Conservation (phyloP, 768 basidiomycete species). For the Leucosporidium scottii region DNA sequence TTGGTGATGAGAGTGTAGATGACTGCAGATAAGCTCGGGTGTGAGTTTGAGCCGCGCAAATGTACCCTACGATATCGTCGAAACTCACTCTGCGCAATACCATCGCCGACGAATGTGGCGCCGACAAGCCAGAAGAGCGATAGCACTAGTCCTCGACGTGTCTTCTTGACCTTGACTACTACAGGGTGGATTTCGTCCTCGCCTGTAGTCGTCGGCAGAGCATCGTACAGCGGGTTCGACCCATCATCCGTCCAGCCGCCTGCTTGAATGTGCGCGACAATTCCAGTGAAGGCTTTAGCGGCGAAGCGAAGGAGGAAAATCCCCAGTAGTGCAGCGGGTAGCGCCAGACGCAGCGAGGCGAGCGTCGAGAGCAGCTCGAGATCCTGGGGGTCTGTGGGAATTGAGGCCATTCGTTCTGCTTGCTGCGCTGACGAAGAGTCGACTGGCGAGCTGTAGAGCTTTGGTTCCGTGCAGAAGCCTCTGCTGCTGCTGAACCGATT, state of each 20-base stretch:
- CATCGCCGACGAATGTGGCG: constrained; percentile 71
- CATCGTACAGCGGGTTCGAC: constrained; percentile 7
- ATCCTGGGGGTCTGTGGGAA: too few species aligned
- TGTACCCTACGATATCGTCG: constrained; percentile 46
- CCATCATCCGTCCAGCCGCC: constrained; percentile 9
- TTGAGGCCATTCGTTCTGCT: too few species aligned
- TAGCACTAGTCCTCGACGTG: constrained; percentile 52
- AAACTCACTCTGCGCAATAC: constrained; percentile 48
- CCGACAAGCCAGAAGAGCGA: constrained; percentile 60
- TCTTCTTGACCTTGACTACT: constrained; percentile 10
- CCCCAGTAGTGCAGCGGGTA: neutral
- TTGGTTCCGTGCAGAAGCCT: too few species aligned
- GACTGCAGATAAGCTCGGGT: neutral
- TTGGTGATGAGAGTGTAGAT: constrained; percentile 23
- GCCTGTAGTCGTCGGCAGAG: constrained; percentile 1
- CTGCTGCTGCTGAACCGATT: too few species aligned
- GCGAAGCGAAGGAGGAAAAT: constrained; percentile 3
- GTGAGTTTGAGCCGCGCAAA: constrained; percentile 19
- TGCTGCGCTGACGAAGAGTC: too few species aligned
- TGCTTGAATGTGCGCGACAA: constrained; percentile 19
- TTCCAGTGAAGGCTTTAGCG: constrained; percentile 3
- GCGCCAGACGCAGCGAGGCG: neutral
- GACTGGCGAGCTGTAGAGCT: too few species aligned
- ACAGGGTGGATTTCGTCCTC: constrained; percentile 26
- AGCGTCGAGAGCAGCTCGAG: neutral